These are phyloP conservation scores for Tetrastigma voinierianum DNA, from an alignment of 164 flowering plant species.

Conservation along the genomic window DNA sequence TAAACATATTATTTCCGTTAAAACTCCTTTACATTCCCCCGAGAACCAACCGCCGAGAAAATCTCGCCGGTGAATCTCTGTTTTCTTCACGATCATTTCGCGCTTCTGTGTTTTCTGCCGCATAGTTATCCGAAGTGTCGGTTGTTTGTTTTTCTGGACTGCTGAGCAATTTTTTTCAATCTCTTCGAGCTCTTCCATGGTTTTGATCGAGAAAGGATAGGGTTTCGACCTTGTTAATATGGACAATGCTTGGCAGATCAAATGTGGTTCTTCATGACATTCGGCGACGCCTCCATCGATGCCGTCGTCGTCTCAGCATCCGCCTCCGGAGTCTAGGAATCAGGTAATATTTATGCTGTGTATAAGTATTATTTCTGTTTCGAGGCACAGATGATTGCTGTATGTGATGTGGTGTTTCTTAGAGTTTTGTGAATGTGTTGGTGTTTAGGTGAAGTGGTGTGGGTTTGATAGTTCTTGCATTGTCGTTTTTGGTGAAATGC, in stretches of 20 bases:
- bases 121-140: background rate
- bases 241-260: slow-evolving; percentile 40
- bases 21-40: no score
- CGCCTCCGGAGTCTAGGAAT: slow-evolving; percentile 24
- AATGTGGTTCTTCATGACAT: slow-evolving; percentile 28
- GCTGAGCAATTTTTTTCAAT: background rate
- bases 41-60: background rate
- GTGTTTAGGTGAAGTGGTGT: background rate
- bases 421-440: background rate
- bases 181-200: background rate
- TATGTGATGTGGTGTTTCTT: background rate
- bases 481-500: background rate
- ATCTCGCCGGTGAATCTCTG: background rate
- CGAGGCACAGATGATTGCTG: background rate
- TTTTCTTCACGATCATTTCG: no score
- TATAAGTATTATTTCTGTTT: no score
- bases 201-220: slow-evolving; percentile 25
- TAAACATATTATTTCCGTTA: no score
- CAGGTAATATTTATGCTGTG: slow-evolving; percentile 23
- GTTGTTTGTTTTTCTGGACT: background rate
- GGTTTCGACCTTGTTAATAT: slow-evolving; percentile 15
- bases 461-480: background rate
- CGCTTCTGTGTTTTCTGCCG: no score
- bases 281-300: slow-evolving; percentile 8
- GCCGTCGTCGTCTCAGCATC: slow-evolving; percentile 20